Base-by-base conservation (phyloP, 805 yeast species). In the Myxozyma geophila region DNA sequence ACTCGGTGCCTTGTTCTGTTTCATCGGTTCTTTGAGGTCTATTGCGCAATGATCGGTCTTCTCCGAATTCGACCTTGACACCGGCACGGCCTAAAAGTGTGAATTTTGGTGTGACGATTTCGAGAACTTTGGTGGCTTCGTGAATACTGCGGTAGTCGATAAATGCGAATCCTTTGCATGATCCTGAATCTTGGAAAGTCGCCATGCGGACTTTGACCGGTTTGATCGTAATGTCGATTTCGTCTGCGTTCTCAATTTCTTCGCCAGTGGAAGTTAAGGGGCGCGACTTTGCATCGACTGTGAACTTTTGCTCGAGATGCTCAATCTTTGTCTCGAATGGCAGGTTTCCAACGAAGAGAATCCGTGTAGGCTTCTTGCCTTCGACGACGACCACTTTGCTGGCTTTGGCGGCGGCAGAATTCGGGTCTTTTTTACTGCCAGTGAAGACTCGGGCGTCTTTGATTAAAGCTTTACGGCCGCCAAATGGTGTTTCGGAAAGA, bases 161-260 rank as follows among this genome's bases (percentile, higher is more conserved):
- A 73, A 95, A 93, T 0, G 97, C 92, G 79, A 93, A 93, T 1
- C 98, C 98, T 76, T 95, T 95, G 80, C 98, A 93, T 74, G 92
- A 93, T 0, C 98, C 98, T 56, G 89, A 49, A 74, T 93, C 99
- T 77, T 95, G 92, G 77, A 93, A 93, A n/a, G 99, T 92, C 2
- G 98, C 98, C 96, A 92, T 93, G 75, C 99, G 84, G 59, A 93
- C 85, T 69, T 85, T 55, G 36, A 81, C 77, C 63, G 96, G 93
- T 67, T 89, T 92, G 46, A 98, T 98, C 54, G 93, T 78, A 66
- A 85, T 76, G 41, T 89, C 96, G 63, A 89, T 87, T 0, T 96
- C 89, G 9, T 97, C 90, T 73, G 91, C 98, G 73, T 47, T 40
- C 48, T 47, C 58, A n/a, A 39, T 36, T 28, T 12, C 36, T 39